phyloP scores from a whole-genome alignment of 2,329 filamentous ascomycete genomes.

The Pochonia chlamydosporia region DNA sequence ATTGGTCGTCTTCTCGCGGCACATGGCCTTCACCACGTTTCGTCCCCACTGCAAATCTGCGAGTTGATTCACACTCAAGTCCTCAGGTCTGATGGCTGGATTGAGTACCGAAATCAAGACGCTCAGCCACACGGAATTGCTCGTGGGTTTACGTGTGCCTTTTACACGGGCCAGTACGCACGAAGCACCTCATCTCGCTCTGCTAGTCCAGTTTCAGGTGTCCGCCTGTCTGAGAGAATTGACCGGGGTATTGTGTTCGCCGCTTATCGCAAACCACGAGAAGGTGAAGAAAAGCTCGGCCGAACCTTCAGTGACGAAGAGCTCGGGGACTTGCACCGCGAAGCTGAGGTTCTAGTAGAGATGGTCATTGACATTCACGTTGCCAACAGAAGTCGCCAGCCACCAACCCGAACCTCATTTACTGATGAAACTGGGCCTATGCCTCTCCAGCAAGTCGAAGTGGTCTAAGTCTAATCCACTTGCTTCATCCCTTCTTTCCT shows the following conservation, averaged over 20 bases:
- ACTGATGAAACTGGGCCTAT: slow-evolving; percentile 34
- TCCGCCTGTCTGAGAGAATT: slow-evolving; percentile 19
- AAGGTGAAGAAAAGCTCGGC: slow-evolving; percentile 28
- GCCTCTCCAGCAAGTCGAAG: slow-evolving; percentile 20
- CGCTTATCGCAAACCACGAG: slow-evolving; percentile 44
- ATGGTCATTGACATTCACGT: slow-evolving; percentile 46
- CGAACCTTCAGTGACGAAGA: slow-evolving; percentile 31
- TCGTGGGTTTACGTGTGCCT: slow-evolving; percentile 47
- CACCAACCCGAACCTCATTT: slow-evolving; percentile 17
- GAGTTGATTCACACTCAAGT: slow-evolving; percentile 44
- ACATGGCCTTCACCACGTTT: slow-evolving; percentile 45
- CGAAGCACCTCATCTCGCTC: slow-evolving; percentile 18
- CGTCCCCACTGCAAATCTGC: slow-evolving; percentile 47
- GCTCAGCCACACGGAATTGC: slow-evolving; percentile 39
- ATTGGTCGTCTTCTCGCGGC: slow-evolving; percentile 49
- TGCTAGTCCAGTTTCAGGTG: slow-evolving; percentile 19
- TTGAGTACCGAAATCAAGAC: slow-evolving; percentile 42
- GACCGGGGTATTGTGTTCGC: slow-evolving; percentile 52
- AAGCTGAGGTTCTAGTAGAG: slow-evolving; percentile 48
- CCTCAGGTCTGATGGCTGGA: slow-evolving; percentile 44
- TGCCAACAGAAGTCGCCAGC: slow-evolving; percentile 28
- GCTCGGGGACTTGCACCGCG: slow-evolving; percentile 39
- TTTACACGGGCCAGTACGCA: slow-evolving; percentile 38
- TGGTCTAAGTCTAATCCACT: slow-evolving; percentile 3
- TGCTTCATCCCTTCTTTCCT: not conserved